Evolutionary conservation across 208 protist species (phyloP).

Genomic region (Kentomonas sorsogonicus): DNA sequence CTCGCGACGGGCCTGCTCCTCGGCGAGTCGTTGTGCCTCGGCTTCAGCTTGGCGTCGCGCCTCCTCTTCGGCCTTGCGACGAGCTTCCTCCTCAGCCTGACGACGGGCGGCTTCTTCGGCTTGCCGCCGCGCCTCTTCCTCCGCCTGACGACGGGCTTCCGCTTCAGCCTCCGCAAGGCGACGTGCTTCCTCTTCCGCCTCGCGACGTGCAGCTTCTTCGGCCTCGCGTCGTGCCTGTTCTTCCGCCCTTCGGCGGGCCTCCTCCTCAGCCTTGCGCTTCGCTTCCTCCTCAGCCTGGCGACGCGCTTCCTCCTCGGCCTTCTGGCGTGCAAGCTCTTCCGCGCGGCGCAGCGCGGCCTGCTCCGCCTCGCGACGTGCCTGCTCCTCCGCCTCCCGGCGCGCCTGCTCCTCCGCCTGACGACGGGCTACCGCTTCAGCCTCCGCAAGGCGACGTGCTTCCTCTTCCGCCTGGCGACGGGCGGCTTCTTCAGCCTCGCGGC

Average conservation of each 20-base stretch:
- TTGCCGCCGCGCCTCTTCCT: conserved; percentile 21
- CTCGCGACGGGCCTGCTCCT: conserved; percentile 13
- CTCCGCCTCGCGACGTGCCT: too few species aligned
- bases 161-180: conserved; percentile 33
- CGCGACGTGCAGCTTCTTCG: conserved; percentile 22
- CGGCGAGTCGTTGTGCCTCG: conserved; percentile 8
- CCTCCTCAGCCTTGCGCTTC: conserved; percentile 19
- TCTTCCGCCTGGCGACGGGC: conserved; percentile 35
- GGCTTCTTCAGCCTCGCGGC: conserved; percentile 27
- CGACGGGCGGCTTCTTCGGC: conserved; percentile 23
- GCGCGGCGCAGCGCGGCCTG: conserved; percentile 35
- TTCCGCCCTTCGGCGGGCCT: conserved; percentile 81
- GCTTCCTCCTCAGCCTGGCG: conserved; percentile 58
- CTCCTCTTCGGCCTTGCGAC: conserved; percentile 15
- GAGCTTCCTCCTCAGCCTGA: conserved; percentile 13
- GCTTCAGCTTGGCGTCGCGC: conserved; percentile 24
- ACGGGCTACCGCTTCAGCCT: conserved; percentile 10
- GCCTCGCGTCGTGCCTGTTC: conserved; percentile 27
- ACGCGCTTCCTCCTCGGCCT: conserved; percentile 72
- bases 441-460: conserved; percentile 15
- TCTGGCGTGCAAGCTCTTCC: conserved; percentile 34
- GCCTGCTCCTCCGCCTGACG: conserved; percentile 10
- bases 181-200: conserved; percentile 30
- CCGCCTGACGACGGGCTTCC: conserved; percentile 32
- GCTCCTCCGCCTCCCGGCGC: conserved; percentile 10